A percentile compares a stretch with the other conserved stretches of the same genome.
Conservation (phyloP, 108 stramenopile species). For the Nannochloropsis granulata region DNA sequence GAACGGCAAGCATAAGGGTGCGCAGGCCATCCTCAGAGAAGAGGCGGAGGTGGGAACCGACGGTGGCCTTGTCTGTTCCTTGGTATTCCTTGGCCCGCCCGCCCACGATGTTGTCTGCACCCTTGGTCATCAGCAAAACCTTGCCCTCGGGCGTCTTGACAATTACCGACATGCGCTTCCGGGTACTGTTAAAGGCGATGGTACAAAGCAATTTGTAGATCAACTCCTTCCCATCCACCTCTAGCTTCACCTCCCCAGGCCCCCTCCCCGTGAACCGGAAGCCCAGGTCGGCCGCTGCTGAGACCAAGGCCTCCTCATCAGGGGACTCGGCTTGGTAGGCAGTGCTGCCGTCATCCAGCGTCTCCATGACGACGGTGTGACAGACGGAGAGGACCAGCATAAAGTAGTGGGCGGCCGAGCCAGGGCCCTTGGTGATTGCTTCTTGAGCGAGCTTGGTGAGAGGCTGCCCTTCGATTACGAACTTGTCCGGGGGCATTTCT, state of each 20-base stretch:
- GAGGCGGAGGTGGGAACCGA: constrained; percentile 23
- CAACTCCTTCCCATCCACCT: neutral
- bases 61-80: neutral
- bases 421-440: neutral
- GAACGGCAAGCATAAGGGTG: constrained; percentile 40
- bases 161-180: constrained; percentile 49
- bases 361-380: constrained; percentile 42
- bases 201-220: constrained; percentile 56
- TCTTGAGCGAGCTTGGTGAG: constrained; percentile 8
- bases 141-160: constrained; percentile 11
- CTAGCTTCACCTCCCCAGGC: neutral
- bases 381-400: constrained; percentile 39
- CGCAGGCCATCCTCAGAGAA: constrained; percentile 42
- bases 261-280: constrained; percentile 26
- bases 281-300: constrained; percentile 37
- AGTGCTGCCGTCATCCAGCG: constrained; percentile 26
- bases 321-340: constrained; percentile 7
- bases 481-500: neutral
- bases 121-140: constrained; percentile 34
- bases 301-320: constrained; percentile 48
- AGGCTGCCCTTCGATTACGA: neutral
- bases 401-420: constrained; percentile 12
- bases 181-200: constrained; percentile 77
- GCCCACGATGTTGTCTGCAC: constrained; percentile 41
- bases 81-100: neutral